phyloP scores from a whole-genome alignment of 371 early-diverging fungal genomes.

The Amoeboaphelidium occidentale region DNA sequence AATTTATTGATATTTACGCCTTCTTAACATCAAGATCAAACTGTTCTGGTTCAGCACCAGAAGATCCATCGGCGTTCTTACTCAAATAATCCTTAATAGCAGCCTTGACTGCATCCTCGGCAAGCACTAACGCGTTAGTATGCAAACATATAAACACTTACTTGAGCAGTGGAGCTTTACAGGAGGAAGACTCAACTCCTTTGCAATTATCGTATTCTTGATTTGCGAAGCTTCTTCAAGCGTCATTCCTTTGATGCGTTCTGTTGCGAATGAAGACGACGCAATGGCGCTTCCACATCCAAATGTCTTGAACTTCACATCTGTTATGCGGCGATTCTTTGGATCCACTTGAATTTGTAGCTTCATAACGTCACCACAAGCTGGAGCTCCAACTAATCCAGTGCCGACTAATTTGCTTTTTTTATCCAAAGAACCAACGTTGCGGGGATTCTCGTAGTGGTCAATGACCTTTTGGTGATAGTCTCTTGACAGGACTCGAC shows the following conservation, averaged over 20 bases:
- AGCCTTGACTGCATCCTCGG: conserved; percentile 95
- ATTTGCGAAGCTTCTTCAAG: conserved; percentile 72
- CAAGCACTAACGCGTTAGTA: conserved; percentile 52
- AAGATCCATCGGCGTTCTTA: background rate
- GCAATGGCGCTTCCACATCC: conserved; percentile 99
- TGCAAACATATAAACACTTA: conserved; percentile 15
- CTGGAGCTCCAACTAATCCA: conserved; percentile 96
- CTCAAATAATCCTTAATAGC: conserved; percentile 61
- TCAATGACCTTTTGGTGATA: conserved; percentile 38
- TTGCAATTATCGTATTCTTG: conserved; percentile 91
- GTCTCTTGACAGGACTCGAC: too few species aligned
- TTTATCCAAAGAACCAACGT: conserved; percentile 85
- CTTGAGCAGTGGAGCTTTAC: conserved; percentile 97
- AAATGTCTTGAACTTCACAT: conserved; percentile 97
- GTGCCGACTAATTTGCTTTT: conserved; percentile 72
- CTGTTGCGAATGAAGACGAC: conserved; percentile 73
- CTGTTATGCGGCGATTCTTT: conserved; percentile 61
- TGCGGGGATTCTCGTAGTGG: conserved; percentile 86
- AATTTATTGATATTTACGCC: too few species aligned
- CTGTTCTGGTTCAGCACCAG: too few species aligned
- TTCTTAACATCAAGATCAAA: too few species aligned
- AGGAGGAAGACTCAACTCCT: conserved; percentile 84
- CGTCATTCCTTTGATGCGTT: conserved; percentile 77
- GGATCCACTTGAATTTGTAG: conserved; percentile 92
- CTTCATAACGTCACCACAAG: conserved; percentile 99